Evolutionary conservation across 2,329 filamentous ascomycete species (phyloP).

Genomic region (Trichoderma pleuroti): DNA sequence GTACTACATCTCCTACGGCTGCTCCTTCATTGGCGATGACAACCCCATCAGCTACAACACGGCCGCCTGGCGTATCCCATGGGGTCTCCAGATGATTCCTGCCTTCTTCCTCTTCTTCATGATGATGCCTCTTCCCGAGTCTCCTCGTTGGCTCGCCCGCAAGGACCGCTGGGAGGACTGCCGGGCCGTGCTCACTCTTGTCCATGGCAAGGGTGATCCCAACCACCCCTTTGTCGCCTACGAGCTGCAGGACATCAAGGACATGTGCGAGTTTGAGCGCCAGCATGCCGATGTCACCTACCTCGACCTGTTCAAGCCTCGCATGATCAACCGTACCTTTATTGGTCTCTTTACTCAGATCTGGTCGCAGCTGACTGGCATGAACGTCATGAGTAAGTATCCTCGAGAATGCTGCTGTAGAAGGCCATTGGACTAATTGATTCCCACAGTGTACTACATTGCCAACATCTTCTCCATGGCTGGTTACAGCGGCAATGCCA

Average conservation of each 20-base stretch:
- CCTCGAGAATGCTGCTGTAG: neutral
- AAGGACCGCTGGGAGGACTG: constrained; percentile 59
- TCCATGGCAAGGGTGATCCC: constrained; percentile 63
- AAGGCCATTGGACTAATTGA: neutral
- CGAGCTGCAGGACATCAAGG: constrained; percentile 70
- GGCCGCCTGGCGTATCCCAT: constrained; percentile 60
- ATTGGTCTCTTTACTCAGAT: constrained; percentile 52
- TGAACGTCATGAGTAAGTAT: constrained; percentile 55
- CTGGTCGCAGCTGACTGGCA: constrained; percentile 55
- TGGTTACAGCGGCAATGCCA: constrained; percentile 43
- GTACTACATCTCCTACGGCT: constrained; percentile 66
- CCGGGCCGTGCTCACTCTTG: constrained; percentile 51
- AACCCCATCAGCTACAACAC: constrained; percentile 37
- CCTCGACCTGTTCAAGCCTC: constrained; percentile 67
- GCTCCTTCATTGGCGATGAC: constrained; percentile 51
- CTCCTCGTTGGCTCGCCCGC: constrained; percentile 61
- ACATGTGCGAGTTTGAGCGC: constrained; percentile 70
- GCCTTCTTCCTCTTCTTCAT: constrained; percentile 56
- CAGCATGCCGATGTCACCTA: constrained; percentile 66
- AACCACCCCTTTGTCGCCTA: constrained; percentile 61
- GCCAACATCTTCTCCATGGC: constrained; percentile 40
- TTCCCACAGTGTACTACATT: constrained; percentile 59
- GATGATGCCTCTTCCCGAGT: constrained; percentile 59
- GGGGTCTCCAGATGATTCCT: constrained; percentile 63
- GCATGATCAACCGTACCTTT: constrained; percentile 54